Evolutionary conservation across 495 filamentous ascomycete species (phyloP).

Genomic region (Extremus antarcticus): DNA sequence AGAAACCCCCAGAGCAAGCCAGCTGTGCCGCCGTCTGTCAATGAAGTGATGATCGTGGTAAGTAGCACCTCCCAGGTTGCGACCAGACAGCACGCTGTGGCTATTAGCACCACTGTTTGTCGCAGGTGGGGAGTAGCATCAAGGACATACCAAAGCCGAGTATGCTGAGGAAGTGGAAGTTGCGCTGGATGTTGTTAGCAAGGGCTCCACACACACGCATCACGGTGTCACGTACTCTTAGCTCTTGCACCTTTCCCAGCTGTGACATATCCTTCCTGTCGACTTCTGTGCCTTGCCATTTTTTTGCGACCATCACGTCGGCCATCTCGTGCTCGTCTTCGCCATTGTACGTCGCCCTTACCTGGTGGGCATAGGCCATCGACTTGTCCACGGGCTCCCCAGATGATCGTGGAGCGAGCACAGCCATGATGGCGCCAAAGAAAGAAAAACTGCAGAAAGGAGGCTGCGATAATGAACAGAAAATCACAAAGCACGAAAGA

Average conservation of each 20-base stretch:
- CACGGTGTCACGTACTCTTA: constrained; percentile 2
- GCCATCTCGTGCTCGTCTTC: not conserved
- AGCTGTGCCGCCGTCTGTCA: constrained; percentile 15
- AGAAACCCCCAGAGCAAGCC: constrained; percentile 14
- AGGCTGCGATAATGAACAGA: not conserved
- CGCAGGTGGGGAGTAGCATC: not conserved
- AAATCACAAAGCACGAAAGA: not conserved
- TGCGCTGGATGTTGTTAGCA: not conserved
- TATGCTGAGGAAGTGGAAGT: constrained; percentile 6
- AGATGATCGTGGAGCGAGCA: not conserved
- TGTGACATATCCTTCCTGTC: constrained; percentile 7
- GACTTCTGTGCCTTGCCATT: not conserved
- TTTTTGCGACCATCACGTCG: not conserved
- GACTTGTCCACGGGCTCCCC: not conserved
- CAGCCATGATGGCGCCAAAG: not conserved
- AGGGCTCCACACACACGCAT: not conserved
- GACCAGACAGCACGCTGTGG: not conserved
- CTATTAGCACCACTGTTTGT: not conserved
- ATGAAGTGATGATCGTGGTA: not conserved
- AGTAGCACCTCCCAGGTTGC: constrained; percentile 4
- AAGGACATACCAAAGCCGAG: constrained; percentile 2
- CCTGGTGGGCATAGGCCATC: not conserved
- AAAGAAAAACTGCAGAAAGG: not conserved
- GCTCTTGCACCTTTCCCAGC: constrained; percentile 9
- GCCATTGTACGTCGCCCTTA: not conserved